These are phyloP conservation scores for Fusarium bactridioides DNA, from an alignment of 2,329 filamentous ascomycete species.

Conservation along the genomic window DNA sequence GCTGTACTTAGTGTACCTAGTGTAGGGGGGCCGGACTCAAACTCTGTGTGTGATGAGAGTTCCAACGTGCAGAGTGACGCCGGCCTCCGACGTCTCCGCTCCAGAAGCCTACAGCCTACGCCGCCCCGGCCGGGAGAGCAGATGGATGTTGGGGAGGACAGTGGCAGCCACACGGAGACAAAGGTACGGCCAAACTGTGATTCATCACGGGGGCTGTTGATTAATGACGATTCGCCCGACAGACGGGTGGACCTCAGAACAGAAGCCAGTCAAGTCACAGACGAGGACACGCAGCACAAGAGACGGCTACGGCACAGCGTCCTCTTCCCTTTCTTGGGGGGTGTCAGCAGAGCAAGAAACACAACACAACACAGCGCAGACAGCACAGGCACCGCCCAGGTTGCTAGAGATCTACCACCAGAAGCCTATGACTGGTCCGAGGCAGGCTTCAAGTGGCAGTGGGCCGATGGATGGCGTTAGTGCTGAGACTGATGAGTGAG, in stretches of 20 bases:
- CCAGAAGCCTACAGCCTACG: background rate
- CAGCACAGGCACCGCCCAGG: slow-evolving; percentile 31
- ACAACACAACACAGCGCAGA: background rate
- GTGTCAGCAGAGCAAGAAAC: slow-evolving; percentile 41
- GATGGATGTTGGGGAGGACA: background rate
- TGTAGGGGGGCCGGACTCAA: slow-evolving; percentile 26
- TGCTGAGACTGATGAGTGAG: slow-evolving; percentile 33
- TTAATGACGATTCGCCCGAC: slow-evolving; percentile 41
- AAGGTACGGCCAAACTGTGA: slow-evolving; percentile 35
- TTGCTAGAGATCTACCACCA: slow-evolving; percentile 31
- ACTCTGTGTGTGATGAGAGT: slow-evolving; percentile 30
- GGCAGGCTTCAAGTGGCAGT: slow-evolving; percentile 32
- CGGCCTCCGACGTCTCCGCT: slow-evolving; percentile 24
- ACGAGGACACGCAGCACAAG: slow-evolving; percentile 34
- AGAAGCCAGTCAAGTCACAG: slow-evolving; percentile 25
- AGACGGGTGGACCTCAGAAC: slow-evolving; percentile 28
- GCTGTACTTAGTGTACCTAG: background rate
- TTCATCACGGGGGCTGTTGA: slow-evolving; percentile 39
- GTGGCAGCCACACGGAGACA: slow-evolving; percentile 27
- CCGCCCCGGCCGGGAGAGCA: slow-evolving; percentile 24
- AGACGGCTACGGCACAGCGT: slow-evolving; percentile 30
- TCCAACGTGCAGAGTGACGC: slow-evolving; percentile 10
- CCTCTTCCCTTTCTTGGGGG: slow-evolving; percentile 8
- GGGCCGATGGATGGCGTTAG: slow-evolving; percentile 45
- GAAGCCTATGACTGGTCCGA: slow-evolving; percentile 33